These are phyloP conservation scores for Exophiala alcalophila DNA, from an alignment of 2,329 filamentous ascomycete species.

Conservation along the genomic window DNA sequence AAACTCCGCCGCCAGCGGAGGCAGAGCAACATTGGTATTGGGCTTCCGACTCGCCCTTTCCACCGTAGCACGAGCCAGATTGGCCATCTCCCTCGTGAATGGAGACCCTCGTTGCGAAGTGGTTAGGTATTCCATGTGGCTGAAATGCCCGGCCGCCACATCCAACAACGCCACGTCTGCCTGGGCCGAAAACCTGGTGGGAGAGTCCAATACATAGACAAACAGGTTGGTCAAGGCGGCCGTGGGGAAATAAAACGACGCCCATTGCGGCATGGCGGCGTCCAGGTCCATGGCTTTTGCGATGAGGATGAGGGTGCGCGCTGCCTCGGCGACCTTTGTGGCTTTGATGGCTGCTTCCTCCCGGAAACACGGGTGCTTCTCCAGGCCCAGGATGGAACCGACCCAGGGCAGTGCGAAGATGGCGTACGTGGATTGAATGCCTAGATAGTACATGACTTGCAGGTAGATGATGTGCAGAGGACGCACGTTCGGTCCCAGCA, in stretches of 20 bases:
- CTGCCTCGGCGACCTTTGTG: slow-evolving; percentile 3
- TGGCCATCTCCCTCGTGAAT: slow-evolving; percentile 7
- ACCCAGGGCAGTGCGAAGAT: slow-evolving; percentile 5
- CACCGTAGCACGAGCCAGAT: neutral
- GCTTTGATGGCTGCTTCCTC: neutral
- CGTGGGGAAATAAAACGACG: slow-evolving; percentile 15
- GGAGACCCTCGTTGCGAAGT: slow-evolving; percentile 1
- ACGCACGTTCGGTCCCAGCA: neutral
- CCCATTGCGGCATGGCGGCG: too few species aligned
- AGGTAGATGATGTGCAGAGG: slow-evolving; percentile 3
- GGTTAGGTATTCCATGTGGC: slow-evolving; percentile 7
- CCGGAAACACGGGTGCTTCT: neutral
- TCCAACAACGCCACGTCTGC: slow-evolving; percentile 7
- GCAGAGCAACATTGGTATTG: too few species aligned
- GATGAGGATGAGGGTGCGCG: slow-evolving; percentile 1
- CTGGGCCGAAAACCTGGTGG: neutral
- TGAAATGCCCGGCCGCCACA: slow-evolving; percentile 11
- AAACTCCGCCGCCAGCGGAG: too few species aligned
- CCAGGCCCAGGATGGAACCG: neutral
- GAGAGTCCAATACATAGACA: slow-evolving; percentile 7
- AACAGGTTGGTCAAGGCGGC: slow-evolving; percentile 12
- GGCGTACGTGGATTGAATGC: neutral
- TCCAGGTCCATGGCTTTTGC: neutral
- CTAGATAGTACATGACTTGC: slow-evolving; percentile 3
- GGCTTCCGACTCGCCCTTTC: too few species aligned